Evolutionary conservation across 2,329 filamentous ascomycete genomes (phyloP).

Genomic region (Ploettnerulaceae sp.): DNA sequence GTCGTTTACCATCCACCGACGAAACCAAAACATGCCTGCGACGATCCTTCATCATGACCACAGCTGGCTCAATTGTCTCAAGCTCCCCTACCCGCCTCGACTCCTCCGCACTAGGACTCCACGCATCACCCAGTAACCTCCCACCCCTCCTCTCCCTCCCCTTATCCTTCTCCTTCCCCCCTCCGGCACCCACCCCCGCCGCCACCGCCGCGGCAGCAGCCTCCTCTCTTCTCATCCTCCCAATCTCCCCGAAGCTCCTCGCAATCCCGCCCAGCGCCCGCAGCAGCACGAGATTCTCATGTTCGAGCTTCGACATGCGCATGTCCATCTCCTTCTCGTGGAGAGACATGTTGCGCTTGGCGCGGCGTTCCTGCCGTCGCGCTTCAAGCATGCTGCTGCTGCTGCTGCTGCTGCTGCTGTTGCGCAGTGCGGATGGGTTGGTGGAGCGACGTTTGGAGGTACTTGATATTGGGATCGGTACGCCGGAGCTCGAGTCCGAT

Average conservation of each 20-base stretch:
- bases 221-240: not conserved
- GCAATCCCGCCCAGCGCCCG: slow-evolving; percentile 22
- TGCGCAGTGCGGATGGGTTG: slow-evolving; percentile 1
- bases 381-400: slow-evolving; percentile 8
- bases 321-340: slow-evolving; percentile 25
- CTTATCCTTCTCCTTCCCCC: not conserved
- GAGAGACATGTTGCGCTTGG: slow-evolving; percentile 15
- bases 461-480: not conserved
- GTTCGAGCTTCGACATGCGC: slow-evolving; percentile 24
- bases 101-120: too few species aligned
- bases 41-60: too few species aligned
- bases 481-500: slow-evolving; percentile 1
- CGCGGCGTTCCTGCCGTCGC: slow-evolving; percentile 15
- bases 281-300: slow-evolving; percentile 25
- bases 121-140: too few species aligned
- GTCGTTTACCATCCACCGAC: too few species aligned
- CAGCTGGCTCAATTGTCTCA: too few species aligned
- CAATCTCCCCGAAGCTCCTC: slow-evolving; percentile 18
- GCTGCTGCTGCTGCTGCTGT: too few species aligned
- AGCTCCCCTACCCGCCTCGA: too few species aligned
- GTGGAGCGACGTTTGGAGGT: not conserved
- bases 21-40: too few species aligned
- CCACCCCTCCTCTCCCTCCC: too few species aligned
- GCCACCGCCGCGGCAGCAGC: not conserved
- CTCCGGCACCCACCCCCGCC: not conserved